Evolutionary conservation across 2,329 filamentous ascomycete genomes (phyloP).

Genomic region (Periconia sp.): DNA sequence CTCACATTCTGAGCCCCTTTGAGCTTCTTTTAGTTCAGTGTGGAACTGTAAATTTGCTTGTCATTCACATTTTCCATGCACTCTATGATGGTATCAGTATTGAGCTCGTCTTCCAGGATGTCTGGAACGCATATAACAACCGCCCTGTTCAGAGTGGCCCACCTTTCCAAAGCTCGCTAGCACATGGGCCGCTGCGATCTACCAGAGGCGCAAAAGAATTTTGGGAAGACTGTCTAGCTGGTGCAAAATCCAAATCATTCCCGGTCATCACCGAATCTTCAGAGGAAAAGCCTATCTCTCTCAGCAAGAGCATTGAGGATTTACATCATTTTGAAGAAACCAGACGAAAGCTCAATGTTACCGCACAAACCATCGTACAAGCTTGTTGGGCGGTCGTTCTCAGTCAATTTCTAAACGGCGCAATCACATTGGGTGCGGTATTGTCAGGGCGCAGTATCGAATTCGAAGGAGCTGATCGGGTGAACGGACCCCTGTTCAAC

Average conservation of each 20-base stretch:
- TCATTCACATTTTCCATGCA: slow-evolving; percentile 77
- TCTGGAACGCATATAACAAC: slow-evolving; percentile 57
- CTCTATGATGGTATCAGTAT: slow-evolving; percentile 86
- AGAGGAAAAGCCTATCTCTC: slow-evolving; percentile 19
- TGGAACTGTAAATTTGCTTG: slow-evolving; percentile 46
- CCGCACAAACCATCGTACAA: slow-evolving; percentile 77
- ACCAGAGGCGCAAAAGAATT: slow-evolving; percentile 59
- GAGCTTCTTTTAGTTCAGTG: slow-evolving; percentile 51
- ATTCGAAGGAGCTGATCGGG: slow-evolving; percentile 63
- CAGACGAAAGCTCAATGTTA: slow-evolving; percentile 66
- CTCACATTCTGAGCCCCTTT: slow-evolving; percentile 55
- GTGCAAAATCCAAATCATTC: slow-evolving; percentile 33
- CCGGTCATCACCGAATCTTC: slow-evolving; percentile 24
- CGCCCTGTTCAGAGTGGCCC: slow-evolving; percentile 31
- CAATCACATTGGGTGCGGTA: slow-evolving; percentile 69
- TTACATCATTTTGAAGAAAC: slow-evolving; percentile 53
- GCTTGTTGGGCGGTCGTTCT: slow-evolving; percentile 71
- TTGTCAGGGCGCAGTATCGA: slow-evolving; percentile 77
- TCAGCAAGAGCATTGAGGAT: slow-evolving; percentile 38
- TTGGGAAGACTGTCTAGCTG: slow-evolving; percentile 64
- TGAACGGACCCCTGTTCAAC: slow-evolving; percentile 87
- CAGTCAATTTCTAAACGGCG: slow-evolving; percentile 50
- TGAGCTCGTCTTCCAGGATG: slow-evolving; percentile 62
- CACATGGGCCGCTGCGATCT: slow-evolving; percentile 66
- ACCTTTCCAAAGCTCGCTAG: slow-evolving; percentile 68